phyloP scores from a whole-genome alignment of 2,329 filamentous ascomycete species.

The Neospermospora avenae region DNA sequence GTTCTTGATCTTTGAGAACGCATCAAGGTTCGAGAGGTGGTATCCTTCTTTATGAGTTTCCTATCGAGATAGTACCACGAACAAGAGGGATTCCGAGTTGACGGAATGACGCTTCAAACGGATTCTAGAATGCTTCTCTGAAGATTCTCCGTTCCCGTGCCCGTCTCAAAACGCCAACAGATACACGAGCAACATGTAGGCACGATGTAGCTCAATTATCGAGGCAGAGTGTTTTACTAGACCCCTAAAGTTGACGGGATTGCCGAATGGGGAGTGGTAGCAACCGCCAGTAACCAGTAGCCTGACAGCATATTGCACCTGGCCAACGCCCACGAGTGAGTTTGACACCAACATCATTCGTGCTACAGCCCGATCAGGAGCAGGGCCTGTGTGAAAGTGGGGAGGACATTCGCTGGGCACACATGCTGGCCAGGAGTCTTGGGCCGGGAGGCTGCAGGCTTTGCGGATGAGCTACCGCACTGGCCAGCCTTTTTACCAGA shows the following conservation, averaged over 20 bases:
- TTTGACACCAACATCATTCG: slow-evolving; percentile 34
- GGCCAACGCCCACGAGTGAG: slow-evolving; percentile 27
- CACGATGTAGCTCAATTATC: slow-evolving; percentile 28
- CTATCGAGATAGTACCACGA: slow-evolving; percentile 11
- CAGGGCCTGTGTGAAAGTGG: slow-evolving; percentile 34
- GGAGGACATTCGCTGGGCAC: slow-evolving; percentile 26
- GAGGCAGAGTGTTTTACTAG: slow-evolving; percentile 33
- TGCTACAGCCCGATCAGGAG: slow-evolving; percentile 32
- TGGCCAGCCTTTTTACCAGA: slow-evolving; percentile 31
- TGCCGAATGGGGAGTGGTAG: slow-evolving; percentile 27
- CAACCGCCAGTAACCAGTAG: slow-evolving; percentile 10
- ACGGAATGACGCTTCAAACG: slow-evolving; percentile 27
- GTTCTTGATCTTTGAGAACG: slow-evolving; percentile 16
- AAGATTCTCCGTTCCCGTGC: slow-evolving; percentile 33
- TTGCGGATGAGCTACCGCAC: slow-evolving; percentile 38
- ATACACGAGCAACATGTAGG: slow-evolving; percentile 29
- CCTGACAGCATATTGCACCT: slow-evolving; percentile 10
- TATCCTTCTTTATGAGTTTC: slow-evolving; percentile 18
- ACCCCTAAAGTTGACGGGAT: slow-evolving; percentile 22
- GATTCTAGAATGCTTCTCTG: slow-evolving; percentile 28
- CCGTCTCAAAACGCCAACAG: slow-evolving; percentile 28
- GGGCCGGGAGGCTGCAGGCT: slow-evolving; percentile 46
- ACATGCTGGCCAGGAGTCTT: slow-evolving; percentile 32
- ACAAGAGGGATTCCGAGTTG: slow-evolving; percentile 21
- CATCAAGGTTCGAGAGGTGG: slow-evolving; percentile 14